Percentiles rank a stretch among this genome's conserved stretches.
Evolutionary conservation across 805 yeast species (phyloP).

Genomic region (Lipomyces mesembrius): DNA sequence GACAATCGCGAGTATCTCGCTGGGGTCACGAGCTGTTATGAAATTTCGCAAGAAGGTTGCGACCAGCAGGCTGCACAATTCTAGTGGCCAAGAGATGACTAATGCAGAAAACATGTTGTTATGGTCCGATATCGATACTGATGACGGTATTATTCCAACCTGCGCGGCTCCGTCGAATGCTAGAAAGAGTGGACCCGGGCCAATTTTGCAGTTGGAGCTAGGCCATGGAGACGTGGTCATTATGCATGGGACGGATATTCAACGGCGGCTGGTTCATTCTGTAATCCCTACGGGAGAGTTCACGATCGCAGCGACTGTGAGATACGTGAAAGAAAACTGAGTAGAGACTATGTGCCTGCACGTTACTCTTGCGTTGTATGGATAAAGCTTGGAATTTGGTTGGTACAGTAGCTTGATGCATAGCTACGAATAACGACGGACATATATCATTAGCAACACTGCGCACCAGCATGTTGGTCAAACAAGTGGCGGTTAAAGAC

Average conservation of each 20-base stretch:
- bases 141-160: neutral
- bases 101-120: neutral
- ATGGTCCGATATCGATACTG: neutral
- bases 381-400: no score
- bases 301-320: slow-evolving; percentile 11
- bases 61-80: neutral
- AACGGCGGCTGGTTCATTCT: neutral
- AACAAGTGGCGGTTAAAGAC: no score
- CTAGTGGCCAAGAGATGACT: neutral
- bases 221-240: slow-evolving; percentile 14
- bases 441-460: no score
- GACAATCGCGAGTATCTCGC: slow-evolving; percentile 14
- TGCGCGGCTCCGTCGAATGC: neutral
- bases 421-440: no score
- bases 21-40: slow-evolving; percentile 12
- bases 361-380: neutral
- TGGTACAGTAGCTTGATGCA: no score
- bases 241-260: slow-evolving; percentile 6
- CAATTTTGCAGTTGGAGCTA: slow-evolving; percentile 9
- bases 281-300: slow-evolving; percentile 8
- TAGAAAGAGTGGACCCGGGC: neutral
- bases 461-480: no score
- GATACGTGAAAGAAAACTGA: slow-evolving; percentile 2
- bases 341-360: neutral
- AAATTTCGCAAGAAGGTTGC: neutral